Evolutionary conservation across 768 basidiomycete species (phyloP).

Genomic region (Mycena galopus): DNA sequence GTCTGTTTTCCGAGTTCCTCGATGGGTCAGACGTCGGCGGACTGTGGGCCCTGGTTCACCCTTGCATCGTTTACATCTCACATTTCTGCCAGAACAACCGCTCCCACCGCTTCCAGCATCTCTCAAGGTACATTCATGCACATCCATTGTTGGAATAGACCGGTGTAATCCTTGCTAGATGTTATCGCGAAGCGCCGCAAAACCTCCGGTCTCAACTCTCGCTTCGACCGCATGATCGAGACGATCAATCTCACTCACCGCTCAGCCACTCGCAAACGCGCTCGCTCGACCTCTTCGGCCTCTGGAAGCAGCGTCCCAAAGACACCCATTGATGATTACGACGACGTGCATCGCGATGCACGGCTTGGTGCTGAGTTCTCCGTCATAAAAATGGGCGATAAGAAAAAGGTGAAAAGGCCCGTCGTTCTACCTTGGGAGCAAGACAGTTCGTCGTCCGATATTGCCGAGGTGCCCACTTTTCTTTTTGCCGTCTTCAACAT

Average conservation of each 20-base stretch:
- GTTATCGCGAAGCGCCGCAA: slow-evolving; percentile 60
- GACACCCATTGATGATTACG: slow-evolving; percentile 58
- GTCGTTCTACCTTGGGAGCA: slow-evolving; percentile 24
- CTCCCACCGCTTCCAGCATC: not conserved
- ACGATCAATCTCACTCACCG: slow-evolving; percentile 61
- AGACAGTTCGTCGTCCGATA: slow-evolving; percentile 29
- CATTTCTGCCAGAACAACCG: not conserved
- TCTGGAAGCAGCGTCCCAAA: slow-evolving; percentile 57
- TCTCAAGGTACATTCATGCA: slow-evolving; percentile 18
- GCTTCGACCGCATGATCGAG: slow-evolving; percentile 78
- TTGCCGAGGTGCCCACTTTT: not conserved
- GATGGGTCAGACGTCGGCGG: slow-evolving; percentile 5
- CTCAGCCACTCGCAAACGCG: slow-evolving; percentile 47
- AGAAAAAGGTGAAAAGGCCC: not conserved
- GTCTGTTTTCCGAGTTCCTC: slow-evolving; percentile 37
- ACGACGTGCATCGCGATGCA: slow-evolving; percentile 42
- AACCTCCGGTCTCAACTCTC: slow-evolving; percentile 64
- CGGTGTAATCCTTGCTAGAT: not conserved
- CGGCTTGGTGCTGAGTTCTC: slow-evolving; percentile 56
- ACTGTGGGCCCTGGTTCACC: not conserved
- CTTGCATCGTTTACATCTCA: not conserved
- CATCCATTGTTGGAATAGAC: not conserved
- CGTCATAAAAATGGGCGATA: slow-evolving; percentile 56
- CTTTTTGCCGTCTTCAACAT: not conserved
- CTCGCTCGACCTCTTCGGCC: slow-evolving; percentile 58